Percentiles rank a stretch among this genome's conserved stretches.
These are phyloP conservation scores for Arachis monticola DNA, from an alignment of 331 rosid species.

Conservation along the genomic window DNA sequence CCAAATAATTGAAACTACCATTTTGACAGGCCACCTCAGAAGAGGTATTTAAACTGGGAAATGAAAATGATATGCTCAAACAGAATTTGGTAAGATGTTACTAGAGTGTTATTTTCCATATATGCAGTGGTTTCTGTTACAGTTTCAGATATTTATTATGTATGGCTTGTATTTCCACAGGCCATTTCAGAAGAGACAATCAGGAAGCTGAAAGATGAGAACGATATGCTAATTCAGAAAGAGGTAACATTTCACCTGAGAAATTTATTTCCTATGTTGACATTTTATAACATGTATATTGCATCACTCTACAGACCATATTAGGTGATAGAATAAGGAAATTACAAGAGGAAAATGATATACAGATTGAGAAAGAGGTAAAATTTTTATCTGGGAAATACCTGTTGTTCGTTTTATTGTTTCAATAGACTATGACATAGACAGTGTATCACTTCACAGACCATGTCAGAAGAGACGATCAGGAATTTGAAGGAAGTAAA, in stretches of 20 bases:
- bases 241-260: conserved; percentile 31
- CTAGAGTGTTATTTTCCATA: not conserved
- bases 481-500: conserved; percentile 37
- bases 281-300: conserved; percentile 2
- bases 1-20: conserved; percentile 27
- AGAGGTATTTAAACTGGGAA: conserved; percentile 29
- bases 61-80: conserved; percentile 40
- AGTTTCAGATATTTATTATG: conserved; percentile 19
- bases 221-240: conserved; percentile 21
- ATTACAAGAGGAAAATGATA: conserved; percentile 41
- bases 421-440: conserved; percentile 21
- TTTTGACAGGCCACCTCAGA: conserved; percentile 31
- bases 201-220: conserved; percentile 37
- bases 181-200: conserved; percentile 32
- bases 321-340: conserved; percentile 38
- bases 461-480: conserved; percentile 34
- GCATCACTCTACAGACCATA: conserved; percentile 28
- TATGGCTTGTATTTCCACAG: conserved; percentile 23
- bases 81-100: conserved; percentile 33
- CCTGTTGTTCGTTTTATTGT: conserved; percentile 29
- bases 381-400: conserved; percentile 33
- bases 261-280: not conserved
- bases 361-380: conserved; percentile 39
- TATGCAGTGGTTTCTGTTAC: not conserved
- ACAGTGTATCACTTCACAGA: conserved; percentile 13